Percentiles rank a stretch among this genome's conserved stretches.
These are phyloP conservation scores for Themeda triandra DNA, from an alignment of 176 grass and related monocot genomes.

Conservation along the genomic window DNA sequence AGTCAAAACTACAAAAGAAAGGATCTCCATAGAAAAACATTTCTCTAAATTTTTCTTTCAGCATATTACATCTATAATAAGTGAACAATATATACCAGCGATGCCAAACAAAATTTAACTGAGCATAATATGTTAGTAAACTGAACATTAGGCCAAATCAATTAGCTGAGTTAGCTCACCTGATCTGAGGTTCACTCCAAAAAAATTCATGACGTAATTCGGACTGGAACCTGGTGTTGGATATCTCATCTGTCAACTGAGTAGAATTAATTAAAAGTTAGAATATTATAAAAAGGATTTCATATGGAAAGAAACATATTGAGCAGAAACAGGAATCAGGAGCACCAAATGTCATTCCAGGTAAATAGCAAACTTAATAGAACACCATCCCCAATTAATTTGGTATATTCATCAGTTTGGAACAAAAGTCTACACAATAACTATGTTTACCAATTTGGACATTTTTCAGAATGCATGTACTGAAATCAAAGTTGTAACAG, in stretches of 20 bases:
- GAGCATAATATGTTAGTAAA: constrained; percentile 15
- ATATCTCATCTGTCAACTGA: constrained; percentile 49
- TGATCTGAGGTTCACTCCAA: constrained; percentile 31
- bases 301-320: neutral
- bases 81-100: neutral
- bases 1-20: neutral
- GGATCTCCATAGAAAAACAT: neutral
- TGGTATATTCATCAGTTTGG: neutral
- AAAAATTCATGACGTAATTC: constrained; percentile 38
- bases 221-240: constrained; percentile 23
- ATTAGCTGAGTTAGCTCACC: constrained; percentile 9
- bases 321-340: neutral
- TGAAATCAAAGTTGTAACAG: too few species aligned
- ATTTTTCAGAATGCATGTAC: too few species aligned
- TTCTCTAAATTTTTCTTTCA: neutral
- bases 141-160: constrained; percentile 7
- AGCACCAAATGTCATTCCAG: neutral
- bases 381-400: neutral
- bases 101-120: constrained; percentile 1
- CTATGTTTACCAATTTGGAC: too few species aligned
- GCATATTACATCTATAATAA: neutral
- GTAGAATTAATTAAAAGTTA: constrained; percentile 31
- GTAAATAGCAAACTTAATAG: neutral
- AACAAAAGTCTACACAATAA: too few species aligned
- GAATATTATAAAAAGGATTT: constrained; percentile 2